A percentile compares a stretch with the other conserved stretches of the same genome.
These are phyloP conservation scores for Aspergillus ochraceus DNA, from an alignment of 2,329 filamentous ascomycete species.

Conservation along the genomic window DNA sequence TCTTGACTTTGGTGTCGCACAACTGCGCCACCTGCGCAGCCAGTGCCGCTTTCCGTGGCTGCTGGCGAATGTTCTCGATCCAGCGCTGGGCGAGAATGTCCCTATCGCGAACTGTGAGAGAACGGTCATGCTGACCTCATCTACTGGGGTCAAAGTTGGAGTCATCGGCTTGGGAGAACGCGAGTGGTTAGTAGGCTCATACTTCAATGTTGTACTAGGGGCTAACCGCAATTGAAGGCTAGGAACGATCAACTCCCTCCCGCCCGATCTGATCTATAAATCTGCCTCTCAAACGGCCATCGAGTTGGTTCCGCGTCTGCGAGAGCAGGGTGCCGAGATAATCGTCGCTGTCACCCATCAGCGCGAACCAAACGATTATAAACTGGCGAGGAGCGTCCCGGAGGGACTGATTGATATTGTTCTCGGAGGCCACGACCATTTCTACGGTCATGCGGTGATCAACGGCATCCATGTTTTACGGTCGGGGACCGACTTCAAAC, in stretches of 20 bases:
- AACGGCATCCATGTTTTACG: slow-evolving; percentile 82
- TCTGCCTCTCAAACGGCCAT: slow-evolving; percentile 74
- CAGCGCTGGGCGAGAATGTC: slow-evolving; percentile 71
- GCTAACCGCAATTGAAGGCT: slow-evolving; percentile 49
- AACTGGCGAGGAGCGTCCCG: slow-evolving; percentile 71
- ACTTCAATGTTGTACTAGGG: not conserved
- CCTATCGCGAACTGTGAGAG: slow-evolving; percentile 74
- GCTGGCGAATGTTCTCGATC: slow-evolving; percentile 83
- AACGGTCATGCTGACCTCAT: slow-evolving; percentile 74
- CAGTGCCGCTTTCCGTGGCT: slow-evolving; percentile 88
- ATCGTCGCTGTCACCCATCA: slow-evolving; percentile 82
- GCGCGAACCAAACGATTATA: slow-evolving; percentile 85
- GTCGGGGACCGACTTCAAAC: slow-evolving; percentile 88
- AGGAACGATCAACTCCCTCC: slow-evolving; percentile 82
- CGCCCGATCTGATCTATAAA: slow-evolving; percentile 77
- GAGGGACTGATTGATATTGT: slow-evolving; percentile 79
- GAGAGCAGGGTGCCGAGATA: slow-evolving; percentile 76
- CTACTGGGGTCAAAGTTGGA: slow-evolving; percentile 82
- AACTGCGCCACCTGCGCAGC: slow-evolving; percentile 70
- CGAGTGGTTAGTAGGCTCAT: slow-evolving; percentile 61
- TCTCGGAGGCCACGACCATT: slow-evolving; percentile 87
- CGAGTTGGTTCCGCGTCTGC: slow-evolving; percentile 71
- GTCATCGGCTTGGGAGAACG: slow-evolving; percentile 82
- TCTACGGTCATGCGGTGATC: slow-evolving; percentile 74
- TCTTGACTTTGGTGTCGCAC: slow-evolving; percentile 83